phyloP scores from a whole-genome alignment of 1,284 basidiomycete species.

The Rhodotorula mucilaginosa region DNA sequence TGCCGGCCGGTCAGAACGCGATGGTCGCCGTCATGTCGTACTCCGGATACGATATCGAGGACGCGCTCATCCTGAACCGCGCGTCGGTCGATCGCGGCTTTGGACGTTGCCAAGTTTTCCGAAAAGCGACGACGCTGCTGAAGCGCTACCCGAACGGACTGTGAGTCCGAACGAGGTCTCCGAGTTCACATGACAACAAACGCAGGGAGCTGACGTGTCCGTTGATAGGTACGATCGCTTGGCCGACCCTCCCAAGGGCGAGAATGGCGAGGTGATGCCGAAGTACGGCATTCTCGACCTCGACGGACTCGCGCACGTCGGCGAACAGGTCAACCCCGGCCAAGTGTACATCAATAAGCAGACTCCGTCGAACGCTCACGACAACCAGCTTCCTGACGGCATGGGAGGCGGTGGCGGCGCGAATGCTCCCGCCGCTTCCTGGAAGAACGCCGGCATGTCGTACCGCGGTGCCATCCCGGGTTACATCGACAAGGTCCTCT shows the following conservation, averaged over 20 bases:
- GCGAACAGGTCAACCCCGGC: slow-evolving; percentile 86
- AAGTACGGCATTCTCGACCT: slow-evolving; percentile 86
- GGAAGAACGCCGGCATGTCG: slow-evolving; percentile 83
- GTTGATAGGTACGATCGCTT: slow-evolving; percentile 76
- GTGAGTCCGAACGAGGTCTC: slow-evolving; percentile 56
- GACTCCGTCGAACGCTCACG: slow-evolving; percentile 82
- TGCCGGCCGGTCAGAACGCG: slow-evolving; percentile 97
- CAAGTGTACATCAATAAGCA: slow-evolving; percentile 98
- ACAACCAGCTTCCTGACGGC: slow-evolving; percentile 46
- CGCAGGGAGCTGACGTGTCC: no score
- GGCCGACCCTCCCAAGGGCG: slow-evolving; percentile 84
- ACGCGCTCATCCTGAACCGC: slow-evolving; percentile 95
- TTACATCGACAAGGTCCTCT: slow-evolving; percentile 95
- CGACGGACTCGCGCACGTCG: slow-evolving; percentile 92
- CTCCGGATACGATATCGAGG: slow-evolving; percentile 99
- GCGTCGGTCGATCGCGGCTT: slow-evolving; percentile 96
- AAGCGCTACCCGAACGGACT: slow-evolving; percentile 97
- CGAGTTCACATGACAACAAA: neutral
- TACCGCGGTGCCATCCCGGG: slow-evolving; percentile 92
- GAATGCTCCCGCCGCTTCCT: slow-evolving; percentile 61
- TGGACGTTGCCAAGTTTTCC: slow-evolving; percentile 92
- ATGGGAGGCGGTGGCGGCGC: slow-evolving; percentile 42
- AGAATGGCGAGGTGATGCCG: slow-evolving; percentile 66
- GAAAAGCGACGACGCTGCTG: slow-evolving; percentile 91
- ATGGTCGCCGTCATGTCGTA: slow-evolving; percentile 99